Evolutionary conservation across 75 land plant genomes (phyloP).

Genomic region (Gnetum montanum): DNA sequence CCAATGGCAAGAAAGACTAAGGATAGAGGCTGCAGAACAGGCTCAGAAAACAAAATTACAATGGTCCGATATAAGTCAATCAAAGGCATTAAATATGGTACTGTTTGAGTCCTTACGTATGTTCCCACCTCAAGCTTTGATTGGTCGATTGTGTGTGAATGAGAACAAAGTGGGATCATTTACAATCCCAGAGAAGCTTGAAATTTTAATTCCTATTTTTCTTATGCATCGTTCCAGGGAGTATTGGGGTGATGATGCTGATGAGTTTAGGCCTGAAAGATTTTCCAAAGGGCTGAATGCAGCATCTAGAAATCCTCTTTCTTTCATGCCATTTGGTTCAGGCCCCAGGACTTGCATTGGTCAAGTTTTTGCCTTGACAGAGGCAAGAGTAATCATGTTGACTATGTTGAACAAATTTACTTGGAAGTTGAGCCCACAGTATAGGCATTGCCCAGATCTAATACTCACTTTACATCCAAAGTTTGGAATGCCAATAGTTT

Average conservation of each 20-base stretch:
- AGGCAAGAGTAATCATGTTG: constrained; percentile 24
- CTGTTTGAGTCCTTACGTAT: constrained; percentile 23
- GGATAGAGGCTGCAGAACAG: constrained; percentile 13
- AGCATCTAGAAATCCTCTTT: constrained; percentile 10
- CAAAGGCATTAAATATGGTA: constrained; percentile 26
- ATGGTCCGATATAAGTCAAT: constrained; percentile 12
- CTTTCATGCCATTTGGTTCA: constrained; percentile 33
- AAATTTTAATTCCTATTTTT: constrained; percentile 24
- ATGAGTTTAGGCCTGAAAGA: constrained; percentile 23
- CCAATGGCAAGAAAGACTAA: constrained; percentile 31
- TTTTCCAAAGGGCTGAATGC: constrained; percentile 25
- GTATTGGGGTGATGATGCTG: constrained; percentile 32
- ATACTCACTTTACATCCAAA: constrained; percentile 22
- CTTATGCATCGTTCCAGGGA: constrained; percentile 15
- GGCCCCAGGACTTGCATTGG: constrained; percentile 50
- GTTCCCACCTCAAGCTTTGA: constrained; percentile 33
- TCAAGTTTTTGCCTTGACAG: constrained; percentile 25
- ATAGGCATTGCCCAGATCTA: constrained; percentile 30
- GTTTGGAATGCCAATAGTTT: constrained; percentile 33
- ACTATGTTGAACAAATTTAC: constrained; percentile 22
- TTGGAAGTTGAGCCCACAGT: constrained; percentile 24
- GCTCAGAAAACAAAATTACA: constrained; percentile 4
- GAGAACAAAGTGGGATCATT: constrained; percentile 22
- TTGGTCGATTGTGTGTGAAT: constrained; percentile 19
- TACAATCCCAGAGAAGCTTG: constrained; percentile 20